Evolutionary conservation across 306 rosid genomes (phyloP).

Genomic region (Malus asiatica): DNA sequence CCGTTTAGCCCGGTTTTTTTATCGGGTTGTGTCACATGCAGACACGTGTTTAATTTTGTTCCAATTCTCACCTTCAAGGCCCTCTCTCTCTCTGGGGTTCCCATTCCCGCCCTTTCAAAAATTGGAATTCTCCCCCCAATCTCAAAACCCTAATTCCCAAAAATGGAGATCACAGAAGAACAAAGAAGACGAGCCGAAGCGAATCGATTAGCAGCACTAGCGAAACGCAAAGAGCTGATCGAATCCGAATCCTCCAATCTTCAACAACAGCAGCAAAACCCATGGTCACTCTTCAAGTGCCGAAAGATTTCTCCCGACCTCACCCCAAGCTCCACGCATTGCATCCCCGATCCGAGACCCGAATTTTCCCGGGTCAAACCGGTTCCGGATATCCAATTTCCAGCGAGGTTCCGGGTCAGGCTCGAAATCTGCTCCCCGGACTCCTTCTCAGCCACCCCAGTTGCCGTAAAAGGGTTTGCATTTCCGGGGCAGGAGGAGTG

Average conservation of each 20-base stretch:
- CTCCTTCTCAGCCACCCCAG: conserved; percentile 57
- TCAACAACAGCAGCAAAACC: conserved; percentile 14
- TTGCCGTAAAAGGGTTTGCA: conserved; percentile 16
- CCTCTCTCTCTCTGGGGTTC: too few relatives aligned
- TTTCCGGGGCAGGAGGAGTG: conserved; percentile 46
- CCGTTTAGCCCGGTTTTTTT: too few relatives aligned
- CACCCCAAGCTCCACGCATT: not conserved
- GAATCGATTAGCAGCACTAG: conserved; percentile 70
- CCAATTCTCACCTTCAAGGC: not conserved
- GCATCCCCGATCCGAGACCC: not conserved
- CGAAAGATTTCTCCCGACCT: conserved; percentile 38
- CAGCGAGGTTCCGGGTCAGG: conserved; percentile 43
- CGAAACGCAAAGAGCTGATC: conserved; percentile 55
- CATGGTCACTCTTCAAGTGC: conserved; percentile 70
- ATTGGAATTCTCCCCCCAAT: not conserved
- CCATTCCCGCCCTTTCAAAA: not conserved
- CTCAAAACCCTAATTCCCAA: not conserved
- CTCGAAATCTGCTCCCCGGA: conserved; percentile 76
- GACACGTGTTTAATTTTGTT: not conserved
- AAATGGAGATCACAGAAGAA: conserved; percentile 67
- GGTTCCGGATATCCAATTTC: not conserved
- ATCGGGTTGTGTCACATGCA: too few relatives aligned
- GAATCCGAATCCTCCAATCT: conserved; percentile 26
- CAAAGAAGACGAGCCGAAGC: conserved; percentile 61
- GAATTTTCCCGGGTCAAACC: not conserved